Base-by-base conservation (phyloP, 768 basidiomycete genomes). In the Lactifluus echinatus region DNA sequence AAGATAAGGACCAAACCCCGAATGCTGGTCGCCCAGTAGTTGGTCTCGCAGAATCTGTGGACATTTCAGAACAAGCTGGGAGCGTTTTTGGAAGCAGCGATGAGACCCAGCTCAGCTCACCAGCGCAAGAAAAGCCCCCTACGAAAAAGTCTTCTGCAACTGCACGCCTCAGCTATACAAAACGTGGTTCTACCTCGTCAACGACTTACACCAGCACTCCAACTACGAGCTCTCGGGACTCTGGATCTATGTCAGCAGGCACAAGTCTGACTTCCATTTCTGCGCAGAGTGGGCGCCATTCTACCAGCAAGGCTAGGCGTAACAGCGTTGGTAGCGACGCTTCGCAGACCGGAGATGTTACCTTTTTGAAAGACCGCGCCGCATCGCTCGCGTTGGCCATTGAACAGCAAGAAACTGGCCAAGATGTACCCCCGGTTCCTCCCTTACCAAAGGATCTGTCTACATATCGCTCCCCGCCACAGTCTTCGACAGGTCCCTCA, bases 381-480 rank as follows among this genome's bases (percentile, higher is more conserved):
- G 80, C 82, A 50, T 80, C 76, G 23, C 75, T 85, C 54, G 81
- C 79, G 45, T 72, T 73, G 50, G 80, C 77, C 62, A 79, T 76
- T 48, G 88, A 92, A 60, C 70, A 71, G 42, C 69, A 73, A 42
- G 87, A 89, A 56, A 82, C 81, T 12, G 53, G 48, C 63, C 73
- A 74, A 57, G 66, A 73, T 55, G 93, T 96, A n/a, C 93, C 93
- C 17, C 93, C 93, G 26, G 92, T 95, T 3, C 93, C 93, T 34
- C 93, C 93, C 36, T 74, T 96, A 26, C 93, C 93, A 42, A 94
- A 96, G 73, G 90, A 93, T 65, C 70, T 93, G 53, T 83, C 85
- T n/a, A 81, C 72, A 21, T 89, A 83, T 72, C 83, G 82, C 51
- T 84, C 86, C 1, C 86, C 86, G 23, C 83, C 82, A 21, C 78